Percentiles rank a stretch among this genome's conserved stretches.
Conservation (phyloP, 805 yeast species). For the Saccharomycopsis schoenii region DNA sequence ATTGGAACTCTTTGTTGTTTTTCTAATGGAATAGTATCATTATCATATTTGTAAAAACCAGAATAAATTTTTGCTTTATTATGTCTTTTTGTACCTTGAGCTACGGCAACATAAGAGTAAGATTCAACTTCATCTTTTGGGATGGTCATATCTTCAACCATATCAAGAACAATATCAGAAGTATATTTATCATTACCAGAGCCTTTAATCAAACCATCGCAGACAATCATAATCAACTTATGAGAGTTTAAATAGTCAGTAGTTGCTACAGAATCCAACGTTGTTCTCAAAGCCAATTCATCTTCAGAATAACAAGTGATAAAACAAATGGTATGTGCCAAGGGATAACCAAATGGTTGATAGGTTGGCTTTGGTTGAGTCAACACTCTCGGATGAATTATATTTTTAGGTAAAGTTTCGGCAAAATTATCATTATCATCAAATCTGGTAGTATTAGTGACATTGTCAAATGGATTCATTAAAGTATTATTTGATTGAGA, state of each 20-base stretch:
- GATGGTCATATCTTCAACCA: slow-evolving; percentile 73
- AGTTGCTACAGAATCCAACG: slow-evolving; percentile 87
- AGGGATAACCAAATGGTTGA: slow-evolving; percentile 79
- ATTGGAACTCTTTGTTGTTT: slow-evolving; percentile 83
- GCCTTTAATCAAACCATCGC: slow-evolving; percentile 94
- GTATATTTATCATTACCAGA: slow-evolving; percentile 83
- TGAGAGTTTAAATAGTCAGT: slow-evolving; percentile 95
- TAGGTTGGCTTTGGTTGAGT: slow-evolving; percentile 87
- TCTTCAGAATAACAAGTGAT: slow-evolving; percentile 97
- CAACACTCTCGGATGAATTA: slow-evolving; percentile 67
- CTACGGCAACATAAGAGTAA: slow-evolving; percentile 88
- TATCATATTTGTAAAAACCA: slow-evolving; percentile 85
- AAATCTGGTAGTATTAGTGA: neutral
- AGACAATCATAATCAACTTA: slow-evolving; percentile 71
- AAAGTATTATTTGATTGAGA: slow-evolving; percentile 10
- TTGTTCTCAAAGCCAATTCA: slow-evolving; percentile 72
- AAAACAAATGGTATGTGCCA: slow-evolving; percentile 60
- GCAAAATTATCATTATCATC: slow-evolving; percentile 22
- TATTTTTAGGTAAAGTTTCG: slow-evolving; percentile 44
- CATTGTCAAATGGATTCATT: slow-evolving; percentile 15
- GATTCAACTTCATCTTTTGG: slow-evolving; percentile 72
- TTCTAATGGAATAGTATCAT: slow-evolving; percentile 60
- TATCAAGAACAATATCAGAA: slow-evolving; percentile 77
- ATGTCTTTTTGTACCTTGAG: slow-evolving; percentile 88
- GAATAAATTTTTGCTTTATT: slow-evolving; percentile 96